Percentiles rank a stretch among this genome's conserved stretches.
Evolutionary conservation across 176 grass and related monocot genomes (phyloP).

Genomic region (Miscanthus lutarioriparius): DNA sequence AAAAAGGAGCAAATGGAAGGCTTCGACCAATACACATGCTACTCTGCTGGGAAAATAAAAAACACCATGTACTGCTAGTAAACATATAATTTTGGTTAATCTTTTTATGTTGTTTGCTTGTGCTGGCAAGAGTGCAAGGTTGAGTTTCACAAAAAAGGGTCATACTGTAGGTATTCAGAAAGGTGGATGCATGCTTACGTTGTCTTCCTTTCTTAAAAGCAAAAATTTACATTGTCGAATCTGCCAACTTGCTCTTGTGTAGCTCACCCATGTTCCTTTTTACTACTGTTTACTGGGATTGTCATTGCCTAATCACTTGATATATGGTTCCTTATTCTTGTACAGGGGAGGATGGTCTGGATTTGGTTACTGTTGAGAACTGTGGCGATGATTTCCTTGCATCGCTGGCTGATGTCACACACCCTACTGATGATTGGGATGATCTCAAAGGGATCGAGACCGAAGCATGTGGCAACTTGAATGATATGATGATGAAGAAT

Average conservation of each 20-base stretch:
- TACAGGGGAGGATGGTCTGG: slow-evolving; percentile 61
- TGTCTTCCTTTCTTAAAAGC: not conserved
- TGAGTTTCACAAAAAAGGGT: not conserved
- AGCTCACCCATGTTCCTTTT: not conserved
- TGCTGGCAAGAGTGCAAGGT: not conserved
- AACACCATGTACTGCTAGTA: too few species aligned
- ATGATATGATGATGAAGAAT: slow-evolving; percentile 59
- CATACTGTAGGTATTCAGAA: not conserved
- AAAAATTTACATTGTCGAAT: not conserved
- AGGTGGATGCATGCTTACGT: not conserved
- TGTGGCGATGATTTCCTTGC: slow-evolving; percentile 74
- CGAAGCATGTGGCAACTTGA: slow-evolving; percentile 78
- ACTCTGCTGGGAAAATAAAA: too few species aligned
- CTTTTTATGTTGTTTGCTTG: too few species aligned
- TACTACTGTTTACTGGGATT: not conserved
- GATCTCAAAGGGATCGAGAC: slow-evolving; percentile 76
- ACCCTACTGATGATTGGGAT: slow-evolving; percentile 74
- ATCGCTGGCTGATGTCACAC: slow-evolving; percentile 61
- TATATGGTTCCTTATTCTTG: not conserved
- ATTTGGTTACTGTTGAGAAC: slow-evolving; percentile 71
- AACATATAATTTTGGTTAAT: not conserved
- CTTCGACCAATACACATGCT: too few species aligned
- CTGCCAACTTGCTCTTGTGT: not conserved
- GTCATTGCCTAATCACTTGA: not conserved
- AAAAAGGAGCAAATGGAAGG: not conserved